Conservation (phyloP, 768 basidiomycete genomes). For the Postia placenta region DNA sequence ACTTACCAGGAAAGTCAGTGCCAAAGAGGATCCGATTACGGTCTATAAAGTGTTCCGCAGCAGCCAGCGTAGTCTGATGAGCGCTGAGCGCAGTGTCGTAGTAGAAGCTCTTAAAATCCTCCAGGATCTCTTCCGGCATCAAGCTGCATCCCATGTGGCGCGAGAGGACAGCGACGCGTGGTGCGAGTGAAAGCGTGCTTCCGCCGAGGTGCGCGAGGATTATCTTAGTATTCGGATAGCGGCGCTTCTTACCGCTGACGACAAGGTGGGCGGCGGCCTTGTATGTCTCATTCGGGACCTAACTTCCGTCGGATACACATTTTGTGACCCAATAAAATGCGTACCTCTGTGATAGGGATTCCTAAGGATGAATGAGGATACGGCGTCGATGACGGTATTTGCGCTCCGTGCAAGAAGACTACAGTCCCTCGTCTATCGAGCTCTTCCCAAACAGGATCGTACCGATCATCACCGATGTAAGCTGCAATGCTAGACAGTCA, state of each 20-base stretch:
- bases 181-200: constrained; percentile 54
- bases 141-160: constrained; percentile 64
- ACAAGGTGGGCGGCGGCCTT: constrained; percentile 78
- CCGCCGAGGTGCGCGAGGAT: constrained; percentile 77
- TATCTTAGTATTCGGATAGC: constrained; percentile 51
- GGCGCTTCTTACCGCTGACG: constrained; percentile 62
- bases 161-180: constrained; percentile 64
- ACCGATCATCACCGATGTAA: constrained; percentile 61
- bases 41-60: constrained; percentile 45
- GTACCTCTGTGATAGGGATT: constrained; percentile 62
- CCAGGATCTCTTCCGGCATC: constrained; percentile 56
- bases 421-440: constrained; percentile 51
- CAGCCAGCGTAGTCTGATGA: constrained; percentile 43
- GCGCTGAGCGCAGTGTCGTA: constrained; percentile 69
- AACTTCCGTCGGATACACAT: not conserved
- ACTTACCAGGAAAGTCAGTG: constrained; percentile 69
- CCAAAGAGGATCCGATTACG: constrained; percentile 58
- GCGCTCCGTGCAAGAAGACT: constrained; percentile 70
- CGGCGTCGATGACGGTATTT: constrained; percentile 58
- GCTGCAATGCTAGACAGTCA: constrained; percentile 31
- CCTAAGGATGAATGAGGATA: constrained; percentile 60
- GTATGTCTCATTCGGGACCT: constrained; percentile 81
- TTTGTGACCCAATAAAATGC: not conserved
- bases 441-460: constrained; percentile 66
- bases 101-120: constrained; percentile 68